Evolutionary conservation across 108 stramenopile species (phyloP).

Genomic region (Cyclotella choctawhatcheeana): DNA sequence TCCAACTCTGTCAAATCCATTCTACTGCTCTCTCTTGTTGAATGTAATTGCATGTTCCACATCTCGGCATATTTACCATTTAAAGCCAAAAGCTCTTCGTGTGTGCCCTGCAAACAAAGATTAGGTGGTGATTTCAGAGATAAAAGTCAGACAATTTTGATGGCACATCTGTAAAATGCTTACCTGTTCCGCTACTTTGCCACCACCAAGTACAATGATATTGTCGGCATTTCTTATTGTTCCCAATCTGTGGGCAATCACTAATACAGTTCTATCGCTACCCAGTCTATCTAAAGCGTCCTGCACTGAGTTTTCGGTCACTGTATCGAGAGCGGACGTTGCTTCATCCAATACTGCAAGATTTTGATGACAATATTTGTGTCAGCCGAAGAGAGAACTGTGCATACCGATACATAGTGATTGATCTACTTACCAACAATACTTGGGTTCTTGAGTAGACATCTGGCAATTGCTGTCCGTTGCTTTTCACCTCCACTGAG

Average conservation of each 20-base stretch:
- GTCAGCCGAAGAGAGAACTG: too few relatives aligned
- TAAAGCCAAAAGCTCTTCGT: constrained; percentile 86
- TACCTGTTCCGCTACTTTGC: constrained; percentile 87
- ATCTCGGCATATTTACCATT: constrained; percentile 88
- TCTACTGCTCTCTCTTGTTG: constrained; percentile 19
- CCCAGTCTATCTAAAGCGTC: constrained; percentile 95
- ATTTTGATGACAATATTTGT: not conserved
- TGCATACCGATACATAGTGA: not conserved
- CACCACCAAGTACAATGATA: constrained; percentile 95
- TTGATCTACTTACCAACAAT: constrained; percentile 79
- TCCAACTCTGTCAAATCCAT: constrained; percentile 23
- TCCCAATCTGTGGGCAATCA: constrained; percentile 98
- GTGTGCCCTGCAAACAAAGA: constrained; percentile 78
- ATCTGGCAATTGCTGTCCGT: constrained; percentile 84
- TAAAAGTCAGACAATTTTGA: too few relatives aligned
- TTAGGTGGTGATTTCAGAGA: too few relatives aligned
- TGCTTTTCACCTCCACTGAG: constrained; percentile 88
- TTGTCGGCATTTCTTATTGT: constrained; percentile 97
- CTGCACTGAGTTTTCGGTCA: constrained; percentile 91
- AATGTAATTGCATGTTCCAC: constrained; percentile 89
- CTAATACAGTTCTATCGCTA: constrained; percentile 86
- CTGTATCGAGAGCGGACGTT: constrained; percentile 68
- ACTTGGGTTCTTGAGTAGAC: constrained; percentile 94
- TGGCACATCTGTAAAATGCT: constrained; percentile 13
- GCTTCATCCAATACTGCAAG: not conserved